Evolutionary conservation across 768 basidiomycete species (phyloP).

Genomic region (Lactifluus hygrophoroides): DNA sequence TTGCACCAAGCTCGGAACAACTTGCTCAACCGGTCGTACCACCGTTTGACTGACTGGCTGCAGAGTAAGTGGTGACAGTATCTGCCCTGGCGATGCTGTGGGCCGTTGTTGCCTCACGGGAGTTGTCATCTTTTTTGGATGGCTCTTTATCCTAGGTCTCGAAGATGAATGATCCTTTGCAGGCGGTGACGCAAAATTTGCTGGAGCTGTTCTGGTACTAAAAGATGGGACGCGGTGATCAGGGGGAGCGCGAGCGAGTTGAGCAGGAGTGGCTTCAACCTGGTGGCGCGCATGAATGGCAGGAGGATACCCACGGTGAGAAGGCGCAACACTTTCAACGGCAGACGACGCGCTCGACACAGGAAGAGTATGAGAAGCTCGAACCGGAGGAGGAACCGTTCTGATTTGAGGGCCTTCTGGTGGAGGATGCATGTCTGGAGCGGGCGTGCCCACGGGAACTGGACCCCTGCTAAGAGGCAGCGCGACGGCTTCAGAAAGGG

Average conservation of each 20-base stretch:
- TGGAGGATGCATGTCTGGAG: not conserved
- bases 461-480: not conserved
- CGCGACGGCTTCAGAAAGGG: not conserved
- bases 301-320: too few relatives aligned
- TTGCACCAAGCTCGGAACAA: not conserved
- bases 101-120: not conserved
- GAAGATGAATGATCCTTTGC: not conserved
- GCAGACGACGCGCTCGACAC: not conserved
- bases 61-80: not conserved
- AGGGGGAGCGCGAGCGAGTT: not conserved
- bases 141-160: slow-evolving; percentile 3
- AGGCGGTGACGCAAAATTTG: not conserved
- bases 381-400: not conserved
- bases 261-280: not conserved
- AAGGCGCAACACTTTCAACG: not conserved
- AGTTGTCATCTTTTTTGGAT: slow-evolving; percentile 6
- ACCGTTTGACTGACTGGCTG: not conserved
- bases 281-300: not conserved
- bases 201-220: not conserved
- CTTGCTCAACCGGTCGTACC: not conserved
- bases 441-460: not conserved
- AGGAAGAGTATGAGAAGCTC: not conserved
- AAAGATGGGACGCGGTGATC: not conserved
- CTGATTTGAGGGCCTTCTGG: not conserved
- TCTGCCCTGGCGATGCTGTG: not conserved